Evolutionary conservation across 108 stramenopile species (phyloP).

Genomic region (Pseudonitzschia multiseries): DNA sequence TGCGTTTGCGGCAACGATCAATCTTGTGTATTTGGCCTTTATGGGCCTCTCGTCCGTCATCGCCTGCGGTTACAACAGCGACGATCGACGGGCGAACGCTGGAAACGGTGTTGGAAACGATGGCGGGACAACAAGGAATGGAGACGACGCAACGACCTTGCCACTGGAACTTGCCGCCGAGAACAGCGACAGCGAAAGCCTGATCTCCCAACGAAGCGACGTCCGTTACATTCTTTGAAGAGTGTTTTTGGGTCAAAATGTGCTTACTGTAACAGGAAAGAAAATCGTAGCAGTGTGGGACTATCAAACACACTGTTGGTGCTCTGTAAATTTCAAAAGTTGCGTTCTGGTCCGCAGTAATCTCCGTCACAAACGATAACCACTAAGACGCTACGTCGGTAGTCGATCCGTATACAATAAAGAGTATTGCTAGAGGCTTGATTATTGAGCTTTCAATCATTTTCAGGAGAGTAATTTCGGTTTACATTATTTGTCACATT

Average conservation of each 20-base stretch:
- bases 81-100: not conserved
- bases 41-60: not conserved
- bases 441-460: no score
- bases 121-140: not conserved
- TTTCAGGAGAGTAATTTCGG: no score
- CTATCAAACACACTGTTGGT: no score
- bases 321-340: no score
- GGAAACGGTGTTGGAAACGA: not conserved
- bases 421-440: no score
- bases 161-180: not conserved
- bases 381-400: no score
- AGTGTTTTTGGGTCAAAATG: not conserved
- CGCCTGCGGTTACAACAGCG: constrained; percentile 8
- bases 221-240: not conserved
- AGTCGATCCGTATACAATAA: no score
- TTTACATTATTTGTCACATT: no score
- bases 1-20: constrained; percentile 9
- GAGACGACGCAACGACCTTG: not conserved
- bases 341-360: no score
- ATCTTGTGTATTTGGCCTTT: not conserved
- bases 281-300: no score
- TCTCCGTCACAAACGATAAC: constrained; percentile 2
- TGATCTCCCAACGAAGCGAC: not conserved
- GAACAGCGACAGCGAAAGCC: not conserved
- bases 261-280: not conserved